phyloP scores from a whole-genome alignment of 257 asterid genomes.

The Craterostigma plantagineum region DNA sequence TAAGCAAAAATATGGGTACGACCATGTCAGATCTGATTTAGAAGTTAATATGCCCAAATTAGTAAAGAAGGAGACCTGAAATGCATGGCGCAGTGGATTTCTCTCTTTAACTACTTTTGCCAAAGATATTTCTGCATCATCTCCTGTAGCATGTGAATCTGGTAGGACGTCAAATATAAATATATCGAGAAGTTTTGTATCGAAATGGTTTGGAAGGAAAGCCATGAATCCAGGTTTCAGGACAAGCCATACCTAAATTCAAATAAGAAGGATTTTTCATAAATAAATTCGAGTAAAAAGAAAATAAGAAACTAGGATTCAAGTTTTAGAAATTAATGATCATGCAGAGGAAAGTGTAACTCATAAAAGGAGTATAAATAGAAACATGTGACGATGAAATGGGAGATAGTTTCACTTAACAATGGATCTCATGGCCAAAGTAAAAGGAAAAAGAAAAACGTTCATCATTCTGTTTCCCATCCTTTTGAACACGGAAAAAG shows the following conservation, averaged over 20 bases:
- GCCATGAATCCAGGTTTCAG: slow-evolving; percentile 87
- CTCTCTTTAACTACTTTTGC: slow-evolving; percentile 37
- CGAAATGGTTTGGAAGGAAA: slow-evolving; percentile 64
- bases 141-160: slow-evolving; percentile 30
- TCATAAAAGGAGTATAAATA: slow-evolving; percentile 5
- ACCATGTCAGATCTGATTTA: neutral
- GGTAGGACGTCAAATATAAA: slow-evolving; percentile 49
- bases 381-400: slow-evolving; percentile 3
- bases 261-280: slow-evolving; percentile 8
- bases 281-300: slow-evolving; percentile 3
- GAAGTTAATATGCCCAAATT: slow-evolving; percentile 1
- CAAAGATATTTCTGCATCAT: slow-evolving; percentile 21
- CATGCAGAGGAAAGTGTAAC: neutral
- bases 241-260: slow-evolving; percentile 82
- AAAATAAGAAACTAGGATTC: neutral
- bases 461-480: too few species aligned
- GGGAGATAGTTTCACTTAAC: slow-evolving; percentile 3
- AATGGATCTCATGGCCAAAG: neutral
- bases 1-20: too few species aligned
- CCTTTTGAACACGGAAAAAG: neutral
- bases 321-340: too few species aligned
- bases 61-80: slow-evolving; percentile 34
- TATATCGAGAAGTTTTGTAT: slow-evolving; percentile 58
- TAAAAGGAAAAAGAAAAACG: too few species aligned
- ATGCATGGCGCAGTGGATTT: slow-evolving; percentile 65